Conservation (phyloP, 73 alveolate species). For the Paramecium caudatum region DNA sequence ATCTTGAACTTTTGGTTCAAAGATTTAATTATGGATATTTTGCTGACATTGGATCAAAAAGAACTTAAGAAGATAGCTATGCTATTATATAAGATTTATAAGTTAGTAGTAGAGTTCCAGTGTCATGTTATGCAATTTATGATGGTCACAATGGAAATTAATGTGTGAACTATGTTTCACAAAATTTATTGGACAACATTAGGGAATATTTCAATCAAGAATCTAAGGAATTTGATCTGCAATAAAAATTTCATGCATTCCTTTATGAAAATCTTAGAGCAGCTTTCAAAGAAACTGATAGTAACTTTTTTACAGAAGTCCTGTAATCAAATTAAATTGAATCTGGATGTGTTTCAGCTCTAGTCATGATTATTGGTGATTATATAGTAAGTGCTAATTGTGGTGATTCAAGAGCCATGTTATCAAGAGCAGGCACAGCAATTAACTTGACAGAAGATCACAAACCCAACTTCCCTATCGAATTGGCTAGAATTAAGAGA, state of each 20-base stretch:
- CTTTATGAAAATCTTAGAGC: conserved; percentile 13
- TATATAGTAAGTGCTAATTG: conserved; percentile 91
- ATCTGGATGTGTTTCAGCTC: conserved; percentile 85
- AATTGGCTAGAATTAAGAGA: conserved; percentile 88
- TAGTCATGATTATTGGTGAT: conserved; percentile 82
- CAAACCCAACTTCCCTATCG: conserved; percentile 86
- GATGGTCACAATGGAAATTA: conserved; percentile 89
- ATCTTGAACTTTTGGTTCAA: conserved; percentile 61
- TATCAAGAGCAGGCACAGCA: conserved; percentile 83
- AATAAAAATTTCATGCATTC: neutral
- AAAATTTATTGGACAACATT: conserved; percentile 75
- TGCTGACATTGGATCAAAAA: conserved; percentile 69
- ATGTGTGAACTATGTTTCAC: conserved; percentile 81
- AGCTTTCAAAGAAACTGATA: conserved; percentile 57
- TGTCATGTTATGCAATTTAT: conserved; percentile 87
- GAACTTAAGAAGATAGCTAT: conserved; percentile 70
- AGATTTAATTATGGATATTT: conserved; percentile 69
- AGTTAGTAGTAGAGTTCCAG: conserved; percentile 73
- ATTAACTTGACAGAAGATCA: conserved; percentile 85
- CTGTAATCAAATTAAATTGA: conserved; percentile 13
- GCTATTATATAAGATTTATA: conserved; percentile 62
- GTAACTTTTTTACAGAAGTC: conserved; percentile 53
- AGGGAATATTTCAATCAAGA: conserved; percentile 65
- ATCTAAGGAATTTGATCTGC: conserved; percentile 51
- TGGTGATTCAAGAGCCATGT: conserved; percentile 95